Percentiles rank a stretch among this genome's conserved stretches.
phyloP scores from a whole-genome alignment of 192 early-diverging fungal genomes.

The Backusella macrospora region DNA sequence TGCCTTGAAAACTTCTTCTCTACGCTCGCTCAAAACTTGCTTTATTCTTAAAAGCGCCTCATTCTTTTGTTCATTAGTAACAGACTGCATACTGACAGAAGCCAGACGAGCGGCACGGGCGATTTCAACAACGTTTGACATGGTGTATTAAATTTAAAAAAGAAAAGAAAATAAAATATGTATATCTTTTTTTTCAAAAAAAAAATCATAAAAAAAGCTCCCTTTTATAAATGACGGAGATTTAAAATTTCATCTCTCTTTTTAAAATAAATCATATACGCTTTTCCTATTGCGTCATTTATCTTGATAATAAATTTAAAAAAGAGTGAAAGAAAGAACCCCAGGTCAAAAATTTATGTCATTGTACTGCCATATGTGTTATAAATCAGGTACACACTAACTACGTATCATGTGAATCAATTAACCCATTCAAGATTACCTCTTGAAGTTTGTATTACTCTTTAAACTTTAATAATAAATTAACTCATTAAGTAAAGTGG shows the following conservation, averaged over 20 bases:
- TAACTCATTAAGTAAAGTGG: neutral
- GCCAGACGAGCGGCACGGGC: constrained; percentile 70
- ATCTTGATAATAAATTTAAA: neutral
- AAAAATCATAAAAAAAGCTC: neutral
- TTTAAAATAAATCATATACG: neutral
- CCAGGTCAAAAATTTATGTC: constrained; percentile 15
- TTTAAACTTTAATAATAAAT: neutral
- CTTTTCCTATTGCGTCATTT: constrained; percentile 12
- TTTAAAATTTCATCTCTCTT: constrained; percentile 1
- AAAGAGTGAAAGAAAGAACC: neutral
- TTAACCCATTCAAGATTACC: constrained; percentile 1
- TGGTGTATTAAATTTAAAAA: neutral
- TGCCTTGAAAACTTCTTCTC: constrained; percentile 71
- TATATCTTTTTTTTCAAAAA: neutral
- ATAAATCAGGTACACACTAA: constrained; percentile 11
- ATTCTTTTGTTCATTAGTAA: constrained; percentile 75
- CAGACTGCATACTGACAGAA: constrained; percentile 70
- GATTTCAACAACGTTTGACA: constrained; percentile 31
- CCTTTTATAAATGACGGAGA: constrained; percentile 6
- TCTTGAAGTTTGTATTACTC: constrained; percentile 14
- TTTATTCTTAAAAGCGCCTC: constrained; percentile 74
- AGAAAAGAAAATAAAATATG: neutral
- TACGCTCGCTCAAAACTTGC: constrained; percentile 63
- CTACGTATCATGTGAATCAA: constrained; percentile 12
- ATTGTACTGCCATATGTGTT: constrained; percentile 4